Conservation (phyloP, 2,329 filamentous ascomycete species). For the Parastagonospora nodorum region DNA sequence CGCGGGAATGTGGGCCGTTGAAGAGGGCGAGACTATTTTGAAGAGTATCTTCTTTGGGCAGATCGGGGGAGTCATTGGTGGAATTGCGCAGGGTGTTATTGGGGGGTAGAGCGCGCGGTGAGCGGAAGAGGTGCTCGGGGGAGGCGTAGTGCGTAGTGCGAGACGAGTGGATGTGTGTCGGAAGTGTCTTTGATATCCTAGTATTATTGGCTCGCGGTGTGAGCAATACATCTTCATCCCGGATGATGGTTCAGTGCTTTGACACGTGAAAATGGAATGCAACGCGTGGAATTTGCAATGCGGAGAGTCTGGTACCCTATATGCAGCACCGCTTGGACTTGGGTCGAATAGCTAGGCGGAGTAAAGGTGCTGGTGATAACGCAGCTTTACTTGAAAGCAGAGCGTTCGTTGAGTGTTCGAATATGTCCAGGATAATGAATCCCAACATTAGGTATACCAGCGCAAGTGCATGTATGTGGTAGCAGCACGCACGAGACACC, state of each 20-base stretch:
- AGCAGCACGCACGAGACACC: no score
- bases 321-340: no score
- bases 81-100: constrained; percentile 41
- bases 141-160: constrained; percentile 3
- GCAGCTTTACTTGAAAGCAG: no score
- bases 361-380: no score
- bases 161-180: constrained; percentile 15
- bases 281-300: no score
- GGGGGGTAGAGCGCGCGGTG: not conserved
- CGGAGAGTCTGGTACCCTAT: no score
- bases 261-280: not conserved
- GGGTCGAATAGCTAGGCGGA: no score
- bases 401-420: no score
- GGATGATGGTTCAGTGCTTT: constrained; percentile 11
- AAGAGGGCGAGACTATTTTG: constrained; percentile 77
- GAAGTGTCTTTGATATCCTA: constrained; percentile 3
- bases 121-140: not conserved
- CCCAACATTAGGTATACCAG: no score
- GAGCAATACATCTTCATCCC: not conserved
- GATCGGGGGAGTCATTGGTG: constrained; percentile 63
- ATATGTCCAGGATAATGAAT: no score
- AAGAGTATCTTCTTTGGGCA: constrained; percentile 79
- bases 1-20: constrained; percentile 78
- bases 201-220: constrained; percentile 5
- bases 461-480: no score